A percentile compares a stretch with the other conserved stretches of the same genome.
Evolutionary conservation across 164 flowering plant genomes (phyloP).

Genomic region (Vitis vinifera): DNA sequence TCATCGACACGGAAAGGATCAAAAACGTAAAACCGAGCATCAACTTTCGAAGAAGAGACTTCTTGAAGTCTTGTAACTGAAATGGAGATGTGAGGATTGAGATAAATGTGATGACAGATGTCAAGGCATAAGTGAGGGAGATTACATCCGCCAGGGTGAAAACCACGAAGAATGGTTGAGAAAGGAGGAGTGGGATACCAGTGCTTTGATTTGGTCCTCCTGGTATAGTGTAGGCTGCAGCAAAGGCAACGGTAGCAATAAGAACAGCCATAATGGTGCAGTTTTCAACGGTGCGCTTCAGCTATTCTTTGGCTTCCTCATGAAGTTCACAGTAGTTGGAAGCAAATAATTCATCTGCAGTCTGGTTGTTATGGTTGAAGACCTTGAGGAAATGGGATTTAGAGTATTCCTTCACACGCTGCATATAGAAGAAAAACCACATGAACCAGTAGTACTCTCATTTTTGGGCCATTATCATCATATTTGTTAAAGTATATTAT

Average conservation of each 20-base stretch:
- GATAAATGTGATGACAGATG: slow-evolving; percentile 17
- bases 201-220: slow-evolving; percentile 21
- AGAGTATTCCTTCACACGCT: too few species aligned
- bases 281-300: slow-evolving; percentile 16
- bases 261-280: slow-evolving; percentile 22
- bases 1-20: slow-evolving; percentile 9
- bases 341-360: too few species aligned
- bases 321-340: too few species aligned
- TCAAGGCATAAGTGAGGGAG: slow-evolving; percentile 16
- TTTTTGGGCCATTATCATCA: too few species aligned
- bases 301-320: slow-evolving; percentile 3
- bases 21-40: slow-evolving; percentile 14
- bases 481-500: too few species aligned
- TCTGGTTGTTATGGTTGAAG: too few species aligned
- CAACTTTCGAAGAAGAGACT: slow-evolving; percentile 16
- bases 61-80: slow-evolving; percentile 13
- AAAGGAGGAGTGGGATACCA: slow-evolving; percentile 19
- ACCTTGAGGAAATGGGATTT: too few species aligned
- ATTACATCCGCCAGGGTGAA: slow-evolving; percentile 23
- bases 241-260: slow-evolving; percentile 30
- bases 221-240: slow-evolving; percentile 29
- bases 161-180: slow-evolving; percentile 10
- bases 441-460: too few species aligned
- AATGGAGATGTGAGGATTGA: slow-evolving; percentile 20
- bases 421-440: too few species aligned